Base-by-base conservation (phyloP, 257 asterid species). In the Solanum tarijense region DNA sequence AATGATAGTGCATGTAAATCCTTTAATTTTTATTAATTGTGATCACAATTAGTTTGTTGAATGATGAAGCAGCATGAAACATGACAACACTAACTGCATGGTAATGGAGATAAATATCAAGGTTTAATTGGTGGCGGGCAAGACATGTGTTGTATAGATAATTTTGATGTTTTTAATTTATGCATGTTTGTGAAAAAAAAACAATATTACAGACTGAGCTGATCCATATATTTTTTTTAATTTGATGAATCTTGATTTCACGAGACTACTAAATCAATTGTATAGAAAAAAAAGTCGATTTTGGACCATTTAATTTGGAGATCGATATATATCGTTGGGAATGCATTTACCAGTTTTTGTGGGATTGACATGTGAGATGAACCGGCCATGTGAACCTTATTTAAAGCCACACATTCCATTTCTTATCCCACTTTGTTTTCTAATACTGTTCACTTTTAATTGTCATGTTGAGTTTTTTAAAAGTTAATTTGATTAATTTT, bases 311-410 rank as follows among this genome's bases (percentile, higher is more conserved):
- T 32, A 75, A 21, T 31, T 68, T 66, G 69, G 35, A 83, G 16
- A 25, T 48, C 16, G 66, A 2, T 34, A 31, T 29, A 31, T 31
- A 20, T 20, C 52, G 35, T 84, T 43, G 88, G 85, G 36, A 38
- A 58, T 29, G 52, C 52, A 29, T 68, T 84, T 81, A 62, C 86
- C 86, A 88, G 65, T 41, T 78, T 60, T 39, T 12, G 31, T 35
- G 88, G 88, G 55, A 79, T 86, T 66, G 66, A 46, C 90, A 89
- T 79, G 87, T 86, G 88, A 62, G 71, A 86, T 79, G 14, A 72
- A 36, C 78, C 78, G 6, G 78, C 78, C 89, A 89, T 86, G 90
- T 86, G 89, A 87, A 16, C 68, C 41, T 83, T 86, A 18, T 48
- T 82, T 81, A 72, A 86, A 79, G 32, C 31, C 39, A 20, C 79